A percentile compares a stretch with the other conserved stretches of the same genome.
Conservation (phyloP, 495 filamentous ascomycete genomes). For the Bacidia rubella region DNA sequence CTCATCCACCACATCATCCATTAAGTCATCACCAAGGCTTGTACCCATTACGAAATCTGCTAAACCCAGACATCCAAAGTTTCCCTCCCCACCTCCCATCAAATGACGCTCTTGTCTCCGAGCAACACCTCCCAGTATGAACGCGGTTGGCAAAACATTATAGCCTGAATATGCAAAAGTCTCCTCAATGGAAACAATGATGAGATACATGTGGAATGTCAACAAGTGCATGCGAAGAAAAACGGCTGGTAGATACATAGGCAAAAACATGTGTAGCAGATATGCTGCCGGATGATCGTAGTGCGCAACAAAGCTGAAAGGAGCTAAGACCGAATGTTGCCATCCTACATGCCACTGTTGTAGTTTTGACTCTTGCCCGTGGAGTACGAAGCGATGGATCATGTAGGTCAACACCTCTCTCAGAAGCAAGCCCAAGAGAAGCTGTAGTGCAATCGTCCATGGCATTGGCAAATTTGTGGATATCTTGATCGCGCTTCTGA, state of each 20-base stretch:
- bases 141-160: constrained; percentile 51
- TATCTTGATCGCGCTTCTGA: constrained; percentile 44
- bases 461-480: constrained; percentile 47
- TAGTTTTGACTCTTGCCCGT: constrained; percentile 27
- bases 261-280: constrained; percentile 54
- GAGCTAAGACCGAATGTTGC: constrained; percentile 48
- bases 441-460: constrained; percentile 41
- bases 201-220: constrained; percentile 60
- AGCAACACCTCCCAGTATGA: constrained; percentile 63
- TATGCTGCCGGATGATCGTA: constrained; percentile 75
- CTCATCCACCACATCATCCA: constrained; percentile 43
- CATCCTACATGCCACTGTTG: constrained; percentile 43
- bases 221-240: constrained; percentile 61
- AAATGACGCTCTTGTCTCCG: constrained; percentile 57
- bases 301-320: constrained; percentile 54
- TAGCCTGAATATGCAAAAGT: constrained; percentile 69
- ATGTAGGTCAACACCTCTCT: constrained; percentile 53
- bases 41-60: constrained; percentile 70
- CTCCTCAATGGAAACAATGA: constrained; percentile 60
- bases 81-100: constrained; percentile 44
- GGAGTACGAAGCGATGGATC: constrained; percentile 60
- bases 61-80: constrained; percentile 66
- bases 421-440: constrained; percentile 35
- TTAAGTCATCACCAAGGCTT: constrained; percentile 39
- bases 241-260: constrained; percentile 56